Percentiles rank a stretch among this genome's conserved stretches.
These are phyloP conservation scores for Exophiala xenobiotica DNA, from an alignment of 2,329 filamentous ascomycete genomes.

Conservation along the genomic window DNA sequence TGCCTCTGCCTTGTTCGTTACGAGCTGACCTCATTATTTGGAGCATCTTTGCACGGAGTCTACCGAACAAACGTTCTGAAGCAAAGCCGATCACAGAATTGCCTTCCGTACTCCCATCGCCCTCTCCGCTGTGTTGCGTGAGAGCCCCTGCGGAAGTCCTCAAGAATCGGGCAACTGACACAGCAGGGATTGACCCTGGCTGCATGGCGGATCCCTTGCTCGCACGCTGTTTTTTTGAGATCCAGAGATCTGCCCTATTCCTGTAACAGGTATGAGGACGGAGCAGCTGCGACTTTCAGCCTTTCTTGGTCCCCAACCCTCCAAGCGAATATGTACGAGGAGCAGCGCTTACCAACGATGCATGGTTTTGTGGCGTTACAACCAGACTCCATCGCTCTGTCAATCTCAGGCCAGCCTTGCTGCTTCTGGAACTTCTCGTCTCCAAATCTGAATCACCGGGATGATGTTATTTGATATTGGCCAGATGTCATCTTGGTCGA, in stretches of 20 bases:
- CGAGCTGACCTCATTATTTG: not conserved
- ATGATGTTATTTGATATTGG: not conserved
- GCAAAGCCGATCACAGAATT: slow-evolving; percentile 7
- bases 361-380: slow-evolving; percentile 1
- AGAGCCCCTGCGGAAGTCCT: slow-evolving; percentile 1
- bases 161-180: slow-evolving; percentile 16
- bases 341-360: not conserved
- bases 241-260: slow-evolving; percentile 25
- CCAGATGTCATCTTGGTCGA: not conserved
- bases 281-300: slow-evolving; percentile 4
- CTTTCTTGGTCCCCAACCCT: slow-evolving; percentile 15
- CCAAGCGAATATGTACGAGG: slow-evolving; percentile 3
- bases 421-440: slow-evolving; percentile 13
- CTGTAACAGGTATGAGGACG: slow-evolving; percentile 6
- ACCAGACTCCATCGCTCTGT: slow-evolving; percentile 2
- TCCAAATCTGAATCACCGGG: slow-evolving; percentile 2
- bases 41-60: not conserved
- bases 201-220: not conserved
- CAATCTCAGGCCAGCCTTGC: slow-evolving; percentile 14
- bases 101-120: not conserved
- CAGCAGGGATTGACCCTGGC: slow-evolving; percentile 11
- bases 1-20: not conserved
- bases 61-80: slow-evolving; percentile 12
- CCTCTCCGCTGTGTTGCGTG: slow-evolving; percentile 10
- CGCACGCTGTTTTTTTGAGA: slow-evolving; percentile 10